Base-by-base conservation (phyloP, 305 asterid species). In the Fraxinus greggii region DNA sequence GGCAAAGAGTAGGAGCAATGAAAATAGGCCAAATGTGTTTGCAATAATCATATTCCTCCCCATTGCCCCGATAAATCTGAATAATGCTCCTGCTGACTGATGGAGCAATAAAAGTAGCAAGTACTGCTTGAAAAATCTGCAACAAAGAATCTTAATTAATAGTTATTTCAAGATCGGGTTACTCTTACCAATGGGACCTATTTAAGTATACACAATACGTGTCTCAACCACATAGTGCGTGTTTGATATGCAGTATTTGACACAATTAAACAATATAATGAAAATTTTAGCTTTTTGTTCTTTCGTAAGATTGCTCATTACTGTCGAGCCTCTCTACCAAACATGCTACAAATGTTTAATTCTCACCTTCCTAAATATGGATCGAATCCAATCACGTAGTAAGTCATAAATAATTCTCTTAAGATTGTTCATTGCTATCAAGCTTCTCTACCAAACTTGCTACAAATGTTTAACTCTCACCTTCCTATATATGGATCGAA, bases 31-130 rank as follows among this genome's bases (percentile, higher is more conserved):
- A 67, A 91, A 93, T 69, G 97, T 93, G 85, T 89, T 90, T 0
- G 97, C 97, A 70, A 93, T 79, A 33, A 86, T 86, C 93, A 92
- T 88, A 80, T 90, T 91, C 85, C 97, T 90, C 4, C 97, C 95
- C 6, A 86, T 76, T 51, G 95, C 90, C 21, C 95, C 97, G 31
- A 91, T 89, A 65, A 89, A 84, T 35, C 95, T 83, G 85, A 93
- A 93, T 80, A 93, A 79, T 4, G 87, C 92, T 12, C 84, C 80
- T 13, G 97, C 93, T 75, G 85, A 65, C 81, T 91, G 97, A 81
- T 88, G 86, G 31, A 90, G 80, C 15, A 82, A 0, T 67, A 93
- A 17, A 65, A 92, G 82, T 81, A 92, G 10, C 38, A 93, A 17
- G 78, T 88, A 89, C 40, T 92, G 97, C 86, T 86, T 90, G 38